Evolutionary conservation across 768 basidiomycete genomes (phyloP).

Genomic region (Termitomyces sp.): DNA sequence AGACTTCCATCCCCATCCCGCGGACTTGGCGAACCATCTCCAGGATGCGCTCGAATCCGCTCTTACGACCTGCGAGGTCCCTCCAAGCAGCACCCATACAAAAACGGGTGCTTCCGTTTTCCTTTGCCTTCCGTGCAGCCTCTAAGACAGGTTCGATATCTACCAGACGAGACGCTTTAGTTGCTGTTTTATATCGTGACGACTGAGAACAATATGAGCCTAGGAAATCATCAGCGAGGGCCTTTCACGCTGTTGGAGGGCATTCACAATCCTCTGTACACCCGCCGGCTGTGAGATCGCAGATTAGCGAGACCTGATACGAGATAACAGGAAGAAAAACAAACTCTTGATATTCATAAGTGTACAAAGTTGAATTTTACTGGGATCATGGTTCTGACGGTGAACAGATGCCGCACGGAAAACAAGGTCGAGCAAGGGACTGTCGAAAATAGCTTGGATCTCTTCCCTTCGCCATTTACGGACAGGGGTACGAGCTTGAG

Average conservation of each 20-base stretch:
- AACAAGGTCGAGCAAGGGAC: conserved; percentile 82
- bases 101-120: conserved; percentile 94
- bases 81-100: conserved; percentile 99
- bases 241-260: conserved; percentile 1
- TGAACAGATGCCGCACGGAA: conserved; percentile 84
- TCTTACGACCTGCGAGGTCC: conserved; percentile 87
- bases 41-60: conserved; percentile 90
- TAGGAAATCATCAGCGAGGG: conserved; percentile 21
- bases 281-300: conserved; percentile 65
- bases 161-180: conserved; percentile 81
- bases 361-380: conserved; percentile 92
- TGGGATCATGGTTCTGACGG: conserved; percentile 80
- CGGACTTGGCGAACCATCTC: conserved; percentile 89
- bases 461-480: conserved; percentile 75
- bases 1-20: conserved; percentile 98
- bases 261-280: conserved; percentile 90
- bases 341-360: conserved; percentile 98
- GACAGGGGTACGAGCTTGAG: conserved; percentile 25
- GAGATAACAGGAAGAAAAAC: conserved; percentile 31
- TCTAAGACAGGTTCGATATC: conserved; percentile 90
- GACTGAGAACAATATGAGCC: conserved; percentile 98
- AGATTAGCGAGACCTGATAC: conserved; percentile 10
- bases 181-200: conserved; percentile 85
- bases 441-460: conserved; percentile 82
- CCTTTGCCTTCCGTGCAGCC: conserved; percentile 91